Percentiles rank a stretch among this genome's conserved stretches.
Conservation (phyloP, 2,329 filamentous ascomycete genomes). For the Pestalotiopsis fici region DNA sequence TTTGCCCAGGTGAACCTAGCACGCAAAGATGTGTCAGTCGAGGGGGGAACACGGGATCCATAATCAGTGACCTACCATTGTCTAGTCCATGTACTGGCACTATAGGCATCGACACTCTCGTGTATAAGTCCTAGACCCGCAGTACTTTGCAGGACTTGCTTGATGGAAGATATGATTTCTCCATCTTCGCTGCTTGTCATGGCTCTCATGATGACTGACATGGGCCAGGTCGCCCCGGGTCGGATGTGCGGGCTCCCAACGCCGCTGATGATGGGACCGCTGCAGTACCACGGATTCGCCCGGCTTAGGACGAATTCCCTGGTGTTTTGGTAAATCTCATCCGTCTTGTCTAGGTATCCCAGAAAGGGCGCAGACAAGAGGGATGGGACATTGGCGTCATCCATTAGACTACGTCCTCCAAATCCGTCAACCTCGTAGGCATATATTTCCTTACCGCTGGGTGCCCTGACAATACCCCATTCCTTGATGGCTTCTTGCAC, state of each 20-base stretch:
- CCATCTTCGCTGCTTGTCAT: slow-evolving; percentile 56
- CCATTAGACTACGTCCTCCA: slow-evolving; percentile 59
- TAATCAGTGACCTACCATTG: slow-evolving; percentile 32
- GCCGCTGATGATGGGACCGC: slow-evolving; percentile 51
- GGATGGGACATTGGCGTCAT: slow-evolving; percentile 62
- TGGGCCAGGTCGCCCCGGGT: slow-evolving; percentile 81
- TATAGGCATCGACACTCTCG: slow-evolving; percentile 40
- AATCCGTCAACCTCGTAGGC: slow-evolving; percentile 70
- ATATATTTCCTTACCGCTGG: slow-evolving; percentile 61
- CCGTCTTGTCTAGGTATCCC: slow-evolving; percentile 43
- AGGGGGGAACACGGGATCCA: background rate
- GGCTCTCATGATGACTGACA: slow-evolving; percentile 78
- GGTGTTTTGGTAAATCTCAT: slow-evolving; percentile 72
- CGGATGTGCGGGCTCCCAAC: slow-evolving; percentile 55
- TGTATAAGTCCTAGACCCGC: slow-evolving; percentile 39
- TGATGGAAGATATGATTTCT: slow-evolving; percentile 35
- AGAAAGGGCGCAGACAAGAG: slow-evolving; percentile 58
- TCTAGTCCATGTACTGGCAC: slow-evolving; percentile 36
- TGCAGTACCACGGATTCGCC: slow-evolving; percentile 74
- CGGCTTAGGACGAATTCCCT: slow-evolving; percentile 71
- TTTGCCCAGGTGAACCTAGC: slow-evolving; percentile 58
- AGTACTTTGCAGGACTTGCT: slow-evolving; percentile 30
- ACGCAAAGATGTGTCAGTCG: background rate
- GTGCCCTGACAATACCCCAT: slow-evolving; percentile 53
- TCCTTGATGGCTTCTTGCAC: slow-evolving; percentile 68